Conservation (phyloP, 495 filamentous ascomycete genomes). For the Penicillium fimorum region DNA sequence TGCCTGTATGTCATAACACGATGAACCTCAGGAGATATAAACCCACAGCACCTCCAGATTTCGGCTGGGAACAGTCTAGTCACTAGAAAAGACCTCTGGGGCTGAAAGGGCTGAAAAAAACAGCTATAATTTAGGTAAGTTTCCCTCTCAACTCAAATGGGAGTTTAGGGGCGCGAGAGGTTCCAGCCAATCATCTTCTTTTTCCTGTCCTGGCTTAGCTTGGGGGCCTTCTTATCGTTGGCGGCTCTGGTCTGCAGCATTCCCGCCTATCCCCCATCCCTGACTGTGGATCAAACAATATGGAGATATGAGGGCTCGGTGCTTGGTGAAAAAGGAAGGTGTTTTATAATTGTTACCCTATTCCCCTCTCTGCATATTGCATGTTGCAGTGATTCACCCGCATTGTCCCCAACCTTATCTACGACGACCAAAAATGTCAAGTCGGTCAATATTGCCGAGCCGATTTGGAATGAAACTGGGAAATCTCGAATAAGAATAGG, state of each 20-base stretch:
- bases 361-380: not conserved
- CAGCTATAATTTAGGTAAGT: not conserved
- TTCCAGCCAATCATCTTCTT: not conserved
- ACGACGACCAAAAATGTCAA: not conserved
- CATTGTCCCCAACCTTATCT: slow-evolving; percentile 12
- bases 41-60: not conserved
- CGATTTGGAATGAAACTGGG: not conserved
- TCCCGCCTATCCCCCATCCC: slow-evolving; percentile 3
- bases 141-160: not conserved
- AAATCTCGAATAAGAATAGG: not conserved
- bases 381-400: slow-evolving; percentile 5
- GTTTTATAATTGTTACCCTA: not conserved
- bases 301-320: not conserved
- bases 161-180: not conserved
- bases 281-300: not conserved
- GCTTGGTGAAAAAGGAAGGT: slow-evolving; percentile 5
- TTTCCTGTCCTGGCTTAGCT: slow-evolving; percentile 5
- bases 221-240: slow-evolving; percentile 6
- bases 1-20: not conserved
- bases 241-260: slow-evolving; percentile 8
- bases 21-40: not conserved
- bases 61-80: not conserved
- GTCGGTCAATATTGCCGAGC: slow-evolving; percentile 5
- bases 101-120: not conserved
- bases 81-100: not conserved